Conservation (phyloP, 2,329 filamentous ascomycete species). For the Aurifilum marmelostoma region DNA sequence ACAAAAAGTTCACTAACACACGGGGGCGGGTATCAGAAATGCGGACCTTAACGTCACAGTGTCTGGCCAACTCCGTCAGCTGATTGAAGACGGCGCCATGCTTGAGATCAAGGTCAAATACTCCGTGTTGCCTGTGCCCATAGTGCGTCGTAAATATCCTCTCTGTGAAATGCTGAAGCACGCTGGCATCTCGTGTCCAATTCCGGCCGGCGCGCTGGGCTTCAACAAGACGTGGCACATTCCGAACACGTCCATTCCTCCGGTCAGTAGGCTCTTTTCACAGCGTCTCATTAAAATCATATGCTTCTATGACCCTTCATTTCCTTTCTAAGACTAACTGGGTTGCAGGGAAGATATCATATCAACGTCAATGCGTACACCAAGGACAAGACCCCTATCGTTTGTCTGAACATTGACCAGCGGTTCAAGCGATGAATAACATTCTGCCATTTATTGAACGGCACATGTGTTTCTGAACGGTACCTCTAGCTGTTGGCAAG, state of each 20-base stretch:
- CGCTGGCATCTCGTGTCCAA: not conserved
- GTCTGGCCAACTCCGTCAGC: not conserved
- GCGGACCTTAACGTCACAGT: slow-evolving; percentile 4
- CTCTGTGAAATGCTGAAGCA: not conserved
- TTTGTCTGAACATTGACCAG: not conserved
- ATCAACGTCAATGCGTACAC: slow-evolving; percentile 3
- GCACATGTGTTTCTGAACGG: not conserved
- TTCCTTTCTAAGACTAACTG: not conserved
- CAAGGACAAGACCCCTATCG: not conserved
- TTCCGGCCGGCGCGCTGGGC: not conserved
- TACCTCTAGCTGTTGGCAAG: not conserved
- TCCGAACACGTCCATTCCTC: not conserved
- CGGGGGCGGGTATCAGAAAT: not conserved
- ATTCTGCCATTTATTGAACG: not conserved
- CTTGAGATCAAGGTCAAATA: not conserved
- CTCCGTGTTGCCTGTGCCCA: not conserved
- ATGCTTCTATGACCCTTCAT: not conserved
- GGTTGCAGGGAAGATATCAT: not conserved
- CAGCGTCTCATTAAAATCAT: no score
- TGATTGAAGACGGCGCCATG: not conserved
- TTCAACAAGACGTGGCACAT: not conserved
- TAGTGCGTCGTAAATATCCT: slow-evolving; percentile 6
- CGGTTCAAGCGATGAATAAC: not conserved
- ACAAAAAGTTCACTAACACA: not conserved
- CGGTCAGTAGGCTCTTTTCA: not conserved